These are phyloP conservation scores for Westerdykella aurantiaca DNA, from an alignment of 2,329 filamentous ascomycete species.

Conservation along the genomic window DNA sequence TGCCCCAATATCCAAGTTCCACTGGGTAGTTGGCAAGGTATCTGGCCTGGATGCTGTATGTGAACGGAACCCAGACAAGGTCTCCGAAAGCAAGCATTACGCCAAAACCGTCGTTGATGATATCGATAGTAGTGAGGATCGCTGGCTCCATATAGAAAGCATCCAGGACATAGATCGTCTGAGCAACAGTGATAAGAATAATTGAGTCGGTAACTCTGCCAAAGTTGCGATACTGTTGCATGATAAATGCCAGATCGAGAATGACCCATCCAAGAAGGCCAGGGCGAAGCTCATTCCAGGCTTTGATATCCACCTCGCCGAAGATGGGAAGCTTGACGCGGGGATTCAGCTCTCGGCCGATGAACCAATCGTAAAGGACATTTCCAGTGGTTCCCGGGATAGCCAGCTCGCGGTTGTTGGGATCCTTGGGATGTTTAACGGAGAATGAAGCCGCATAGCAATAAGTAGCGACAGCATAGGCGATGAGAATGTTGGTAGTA, in stretches of 20 bases:
- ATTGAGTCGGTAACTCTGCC: slow-evolving; percentile 84
- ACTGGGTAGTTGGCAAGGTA: slow-evolving; percentile 81
- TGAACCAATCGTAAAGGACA: slow-evolving; percentile 91
- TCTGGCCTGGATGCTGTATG: slow-evolving; percentile 76
- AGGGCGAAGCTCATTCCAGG: slow-evolving; percentile 84
- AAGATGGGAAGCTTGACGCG: slow-evolving; percentile 72
- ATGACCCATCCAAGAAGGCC: slow-evolving; percentile 87
- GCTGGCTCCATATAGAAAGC: slow-evolving; percentile 81
- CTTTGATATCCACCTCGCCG: slow-evolving; percentile 84
- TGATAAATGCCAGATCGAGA: slow-evolving; percentile 75
- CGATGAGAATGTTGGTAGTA: slow-evolving; percentile 73
- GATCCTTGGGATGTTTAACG: slow-evolving; percentile 65
- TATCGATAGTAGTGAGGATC: slow-evolving; percentile 89
- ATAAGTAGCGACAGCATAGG: slow-evolving; percentile 66
- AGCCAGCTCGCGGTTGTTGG: slow-evolving; percentile 69
- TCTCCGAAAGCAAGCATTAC: slow-evolving; percentile 95
- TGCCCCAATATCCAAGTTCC: slow-evolving; percentile 64
- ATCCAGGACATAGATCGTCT: slow-evolving; percentile 79
- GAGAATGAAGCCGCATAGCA: slow-evolving; percentile 79
- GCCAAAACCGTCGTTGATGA: slow-evolving; percentile 88
- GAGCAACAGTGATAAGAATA: slow-evolving; percentile 68
- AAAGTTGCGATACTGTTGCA: slow-evolving; percentile 80
- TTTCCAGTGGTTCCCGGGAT: slow-evolving; percentile 78
- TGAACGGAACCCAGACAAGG: slow-evolving; percentile 85
- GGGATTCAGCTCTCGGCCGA: slow-evolving; percentile 91